A percentile compares a stretch with the other conserved stretches of the same genome.
These are phyloP conservation scores for Paxillus involutus DNA, from an alignment of 768 basidiomycete species.

Conservation along the genomic window DNA sequence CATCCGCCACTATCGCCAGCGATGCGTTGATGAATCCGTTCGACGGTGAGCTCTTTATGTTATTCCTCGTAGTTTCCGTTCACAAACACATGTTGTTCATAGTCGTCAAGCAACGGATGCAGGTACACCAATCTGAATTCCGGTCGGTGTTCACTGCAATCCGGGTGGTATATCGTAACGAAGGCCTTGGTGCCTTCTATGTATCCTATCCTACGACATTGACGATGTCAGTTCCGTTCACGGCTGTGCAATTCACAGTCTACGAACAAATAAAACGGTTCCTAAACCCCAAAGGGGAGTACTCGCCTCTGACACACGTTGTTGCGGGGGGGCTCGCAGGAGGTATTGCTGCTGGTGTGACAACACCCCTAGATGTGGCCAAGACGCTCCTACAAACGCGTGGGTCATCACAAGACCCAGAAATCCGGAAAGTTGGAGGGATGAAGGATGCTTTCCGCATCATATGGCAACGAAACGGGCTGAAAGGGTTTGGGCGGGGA, in stretches of 20 bases:
- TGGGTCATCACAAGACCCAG: conserved; percentile 80
- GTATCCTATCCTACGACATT: conserved; percentile 98
- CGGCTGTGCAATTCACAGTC: conserved; percentile 95
- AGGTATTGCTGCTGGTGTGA: conserved; percentile 91
- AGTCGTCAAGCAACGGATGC: conserved; percentile 99
- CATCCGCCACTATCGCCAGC: conserved; percentile 89
- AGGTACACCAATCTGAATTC: conserved; percentile 91
- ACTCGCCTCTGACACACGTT: conserved; percentile 93
- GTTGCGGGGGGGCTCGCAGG: conserved; percentile 91
- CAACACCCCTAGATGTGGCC: conserved; percentile 95
- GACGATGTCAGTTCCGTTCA: conserved; percentile 96
- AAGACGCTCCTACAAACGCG: conserved; percentile 97
- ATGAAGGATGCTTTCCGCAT: conserved; percentile 88
- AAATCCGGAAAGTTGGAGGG: conserved; percentile 81
- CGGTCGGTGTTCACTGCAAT: conserved; percentile 87
- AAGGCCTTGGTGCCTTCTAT: conserved; percentile 92
- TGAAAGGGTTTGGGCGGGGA: conserved; percentile 84
- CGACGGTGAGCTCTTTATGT: conserved; percentile 66
- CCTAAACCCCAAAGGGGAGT: conserved; percentile 82
- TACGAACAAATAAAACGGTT: conserved; percentile 91
- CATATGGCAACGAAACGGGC: conserved; percentile 83
- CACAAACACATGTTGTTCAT: conserved; percentile 18
- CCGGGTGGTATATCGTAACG: conserved; percentile 75
- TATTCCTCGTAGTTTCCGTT: conserved; percentile 1
- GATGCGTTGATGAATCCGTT: conserved; percentile 99